Evolutionary conservation across 2,329 filamentous ascomycete genomes (phyloP).

Genomic region (Trichoderma semiorbis): DNA sequence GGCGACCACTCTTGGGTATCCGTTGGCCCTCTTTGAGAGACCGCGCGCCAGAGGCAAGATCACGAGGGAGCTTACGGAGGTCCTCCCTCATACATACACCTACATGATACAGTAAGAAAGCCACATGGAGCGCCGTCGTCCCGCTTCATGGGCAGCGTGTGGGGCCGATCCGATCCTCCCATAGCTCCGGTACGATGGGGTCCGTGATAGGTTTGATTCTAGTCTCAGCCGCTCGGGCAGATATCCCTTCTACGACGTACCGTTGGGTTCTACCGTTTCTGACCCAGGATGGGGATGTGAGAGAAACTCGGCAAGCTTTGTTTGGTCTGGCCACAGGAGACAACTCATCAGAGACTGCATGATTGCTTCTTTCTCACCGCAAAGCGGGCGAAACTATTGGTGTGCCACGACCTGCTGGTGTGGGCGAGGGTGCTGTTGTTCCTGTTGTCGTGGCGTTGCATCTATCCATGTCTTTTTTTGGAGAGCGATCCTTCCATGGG

Average conservation of each 20-base stretch:
- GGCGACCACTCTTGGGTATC: background rate
- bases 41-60: background rate
- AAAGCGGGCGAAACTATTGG: constrained; percentile 9
- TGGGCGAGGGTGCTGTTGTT: background rate
- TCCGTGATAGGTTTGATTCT: constrained; percentile 7
- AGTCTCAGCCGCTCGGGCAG: constrained; percentile 7
- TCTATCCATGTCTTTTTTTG: constrained; percentile 11
- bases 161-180: constrained; percentile 17
- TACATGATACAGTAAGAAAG: constrained; percentile 13
- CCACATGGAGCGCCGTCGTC: constrained; percentile 11
- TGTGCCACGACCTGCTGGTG: constrained; percentile 2
- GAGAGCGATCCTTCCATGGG: constrained; percentile 4
- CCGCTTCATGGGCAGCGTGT: constrained; percentile 5
- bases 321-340: constrained; percentile 9
- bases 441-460: constrained; percentile 15
- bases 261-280: constrained; percentile 15
- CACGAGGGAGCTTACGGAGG: constrained; percentile 14
- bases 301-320: constrained; percentile 9
- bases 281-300: background rate
- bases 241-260: background rate
- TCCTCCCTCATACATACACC: background rate
- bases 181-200: constrained; percentile 14
- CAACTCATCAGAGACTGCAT: constrained; percentile 16
- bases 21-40: background rate
- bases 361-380: constrained; percentile 11